Base-by-base conservation (phyloP, 176 grass and related monocot species). In the Cenchrus purpureus region DNA sequence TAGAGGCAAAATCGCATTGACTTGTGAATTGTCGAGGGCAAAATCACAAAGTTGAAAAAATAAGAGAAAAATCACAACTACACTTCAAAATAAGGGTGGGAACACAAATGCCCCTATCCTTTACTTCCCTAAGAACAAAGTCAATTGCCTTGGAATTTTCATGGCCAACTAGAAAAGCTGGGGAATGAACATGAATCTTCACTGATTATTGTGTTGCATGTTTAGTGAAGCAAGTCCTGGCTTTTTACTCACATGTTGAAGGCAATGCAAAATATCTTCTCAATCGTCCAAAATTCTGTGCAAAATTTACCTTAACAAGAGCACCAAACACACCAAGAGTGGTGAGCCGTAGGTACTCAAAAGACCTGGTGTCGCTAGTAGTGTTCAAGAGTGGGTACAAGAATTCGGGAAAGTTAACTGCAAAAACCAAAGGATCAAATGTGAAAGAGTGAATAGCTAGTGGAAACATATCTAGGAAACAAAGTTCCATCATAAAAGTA, bases 301-400 rank as follows among this genome's bases (percentile, higher is more conserved):
- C 28, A 62, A 28, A 28, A 85, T 74, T 81, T 92, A 98, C 95
- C 95, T 98, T 93, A 40, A 93, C 95, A 78, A 98, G 93, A 77
- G 91, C 91, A 80, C 95, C 95, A 49, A 98, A 81, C 5, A 98
- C 87, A 81, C 93, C 83, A 57, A 98, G 82, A 75, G 85, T 87
- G 37, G 95, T 95, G 49, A 93, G 80, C n/a, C 92, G 88, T 76
- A 98, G 74, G 58, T 85, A 89, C 83, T 98, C 95, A 25, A 93
- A 98, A 73, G 87, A 81, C 66, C 22, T 91, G 48, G 91, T 76
- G 40, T 87, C 85, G 80, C 74, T 87, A 34, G 79, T 64, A 2
- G 89, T 93, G 87, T 87, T 73, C 85, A 98, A 90, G 74, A 95
- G 91, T 12, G 89, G 83, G 76, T 90, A 92, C 20, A 93, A 22